A percentile compares a stretch with the other conserved stretches of the same genome.
Evolutionary conservation across 345 rosid genomes (phyloP).

Genomic region (Euphorbia lathyris): DNA sequence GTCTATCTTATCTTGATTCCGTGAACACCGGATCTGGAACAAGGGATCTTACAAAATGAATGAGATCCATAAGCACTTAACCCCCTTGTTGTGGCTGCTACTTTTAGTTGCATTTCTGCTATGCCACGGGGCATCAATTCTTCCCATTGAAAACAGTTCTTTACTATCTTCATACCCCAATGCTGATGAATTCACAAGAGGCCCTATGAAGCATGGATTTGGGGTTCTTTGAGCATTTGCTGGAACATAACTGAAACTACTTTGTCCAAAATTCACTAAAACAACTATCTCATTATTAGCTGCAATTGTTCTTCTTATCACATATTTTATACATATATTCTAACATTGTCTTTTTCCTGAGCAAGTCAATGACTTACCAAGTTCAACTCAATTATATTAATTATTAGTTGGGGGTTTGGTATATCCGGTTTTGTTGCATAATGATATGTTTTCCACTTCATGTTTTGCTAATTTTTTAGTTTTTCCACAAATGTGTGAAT

Average conservation of each 20-base stretch:
- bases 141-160: slow-evolving; percentile 89
- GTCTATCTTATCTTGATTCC: no score
- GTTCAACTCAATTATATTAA: neutral
- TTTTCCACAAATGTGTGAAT: neutral
- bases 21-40: no score
- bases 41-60: no score
- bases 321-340: no score
- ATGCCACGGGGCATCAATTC: slow-evolving; percentile 80
- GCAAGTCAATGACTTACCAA: neutral
- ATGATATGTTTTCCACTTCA: neutral
- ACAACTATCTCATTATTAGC: slow-evolving; percentile 42
- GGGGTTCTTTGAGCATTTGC: slow-evolving; percentile 60
- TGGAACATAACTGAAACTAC: slow-evolving; percentile 42
- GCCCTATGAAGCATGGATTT: slow-evolving; percentile 61
- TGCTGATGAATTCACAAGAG: slow-evolving; percentile 47
- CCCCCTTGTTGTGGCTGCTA: slow-evolving; percentile 27
- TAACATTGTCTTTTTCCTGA: neutral
- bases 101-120: slow-evolving; percentile 39
- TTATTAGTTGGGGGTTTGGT: neutral
- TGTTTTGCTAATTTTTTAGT: neutral
- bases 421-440: neutral
- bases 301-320: slow-evolving; percentile 29
- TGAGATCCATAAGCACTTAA: no score
- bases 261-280: slow-evolving; percentile 62
- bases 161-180: slow-evolving; percentile 64